Evolutionary conservation across 371 early-diverging fungal species (phyloP).

Genomic region (Mucor indicus): DNA sequence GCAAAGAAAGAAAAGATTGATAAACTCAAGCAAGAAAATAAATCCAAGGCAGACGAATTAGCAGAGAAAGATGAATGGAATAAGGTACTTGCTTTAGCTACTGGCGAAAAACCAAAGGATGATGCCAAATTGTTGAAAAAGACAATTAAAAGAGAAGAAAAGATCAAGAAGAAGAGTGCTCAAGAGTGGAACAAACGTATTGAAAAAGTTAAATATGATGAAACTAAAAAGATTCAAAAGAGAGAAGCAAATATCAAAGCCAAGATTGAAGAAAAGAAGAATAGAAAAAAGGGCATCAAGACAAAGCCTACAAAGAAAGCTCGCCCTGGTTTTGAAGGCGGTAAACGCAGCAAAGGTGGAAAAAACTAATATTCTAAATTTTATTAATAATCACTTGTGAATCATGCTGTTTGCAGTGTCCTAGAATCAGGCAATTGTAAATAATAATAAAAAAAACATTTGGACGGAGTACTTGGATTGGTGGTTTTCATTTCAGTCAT

Average conservation of each 20-base stretch:
- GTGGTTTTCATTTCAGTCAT: too few relatives aligned
- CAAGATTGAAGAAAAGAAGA: conserved; percentile 72
- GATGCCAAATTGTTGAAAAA: conserved; percentile 87
- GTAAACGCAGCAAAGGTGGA: conserved; percentile 37
- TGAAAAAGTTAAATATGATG: conserved; percentile 59
- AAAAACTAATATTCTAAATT: conserved; percentile 21
- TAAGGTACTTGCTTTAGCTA: conserved; percentile 75
- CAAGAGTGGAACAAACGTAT: conserved; percentile 83
- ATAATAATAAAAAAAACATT: too few relatives aligned
- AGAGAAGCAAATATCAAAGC: conserved; percentile 73
- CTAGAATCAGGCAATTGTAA: too few relatives aligned
- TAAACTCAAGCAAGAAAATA: conserved; percentile 64
- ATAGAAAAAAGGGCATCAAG: conserved; percentile 59
- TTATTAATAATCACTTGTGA: too few relatives aligned
- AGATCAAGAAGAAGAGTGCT: conserved; percentile 78
- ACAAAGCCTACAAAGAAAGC: conserved; percentile 39
- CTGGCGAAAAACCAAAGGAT: conserved; percentile 90
- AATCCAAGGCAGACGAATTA: conserved; percentile 66
- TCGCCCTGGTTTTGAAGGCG: conserved; percentile 50
- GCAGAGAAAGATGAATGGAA: conserved; percentile 80
- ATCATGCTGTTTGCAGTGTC: too few relatives aligned
- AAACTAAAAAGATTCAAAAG: conserved; percentile 69
- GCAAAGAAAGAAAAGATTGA: conserved; percentile 75
- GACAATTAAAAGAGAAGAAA: conserved; percentile 83
- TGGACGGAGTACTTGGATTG: too few relatives aligned